Percentiles rank a stretch among this genome's conserved stretches.
These are phyloP conservation scores for Huntiella abstrusa DNA, from an alignment of 2,329 filamentous ascomycete genomes.

Conservation along the genomic window DNA sequence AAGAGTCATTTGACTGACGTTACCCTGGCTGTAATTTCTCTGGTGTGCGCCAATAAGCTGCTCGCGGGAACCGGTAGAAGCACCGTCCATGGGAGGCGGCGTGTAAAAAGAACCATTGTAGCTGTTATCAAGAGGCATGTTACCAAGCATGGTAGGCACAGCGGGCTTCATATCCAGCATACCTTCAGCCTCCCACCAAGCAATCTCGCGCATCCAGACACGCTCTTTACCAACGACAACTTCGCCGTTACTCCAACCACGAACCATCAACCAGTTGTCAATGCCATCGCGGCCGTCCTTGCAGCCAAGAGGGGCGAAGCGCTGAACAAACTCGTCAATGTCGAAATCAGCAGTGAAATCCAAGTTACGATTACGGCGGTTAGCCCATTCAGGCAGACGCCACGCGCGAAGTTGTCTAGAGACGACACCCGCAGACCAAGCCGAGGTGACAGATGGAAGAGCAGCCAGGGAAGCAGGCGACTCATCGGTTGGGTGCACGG, in stretches of 20 bases:
- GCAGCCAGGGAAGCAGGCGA: conserved; percentile 56
- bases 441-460: conserved; percentile 51
- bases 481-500: conserved; percentile 80
- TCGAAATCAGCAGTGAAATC: conserved; percentile 98
- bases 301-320: conserved; percentile 71
- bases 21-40: conserved; percentile 36
- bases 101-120: conserved; percentile 50
- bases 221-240: conserved; percentile 80
- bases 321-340: conserved; percentile 69
- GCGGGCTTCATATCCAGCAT: conserved; percentile 79
- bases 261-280: conserved; percentile 81
- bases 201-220: conserved; percentile 82
- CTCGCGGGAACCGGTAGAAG: conserved; percentile 51
- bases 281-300: conserved; percentile 81
- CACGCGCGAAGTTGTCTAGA: conserved; percentile 85
- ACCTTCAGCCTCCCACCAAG: conserved; percentile 95
- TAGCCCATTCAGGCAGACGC: conserved; percentile 92
- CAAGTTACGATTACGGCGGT: conserved; percentile 71
- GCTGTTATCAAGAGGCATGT: conserved; percentile 35
- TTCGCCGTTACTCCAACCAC: conserved; percentile 96
- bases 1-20: conserved; percentile 33
- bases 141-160: conserved; percentile 12
- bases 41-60: conserved; percentile 41
- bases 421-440: conserved; percentile 84
- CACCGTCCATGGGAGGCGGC: conserved; percentile 50